These are phyloP conservation scores for Fusarium liriodendri DNA, from an alignment of 2,329 filamentous ascomycete species.

Conservation along the genomic window DNA sequence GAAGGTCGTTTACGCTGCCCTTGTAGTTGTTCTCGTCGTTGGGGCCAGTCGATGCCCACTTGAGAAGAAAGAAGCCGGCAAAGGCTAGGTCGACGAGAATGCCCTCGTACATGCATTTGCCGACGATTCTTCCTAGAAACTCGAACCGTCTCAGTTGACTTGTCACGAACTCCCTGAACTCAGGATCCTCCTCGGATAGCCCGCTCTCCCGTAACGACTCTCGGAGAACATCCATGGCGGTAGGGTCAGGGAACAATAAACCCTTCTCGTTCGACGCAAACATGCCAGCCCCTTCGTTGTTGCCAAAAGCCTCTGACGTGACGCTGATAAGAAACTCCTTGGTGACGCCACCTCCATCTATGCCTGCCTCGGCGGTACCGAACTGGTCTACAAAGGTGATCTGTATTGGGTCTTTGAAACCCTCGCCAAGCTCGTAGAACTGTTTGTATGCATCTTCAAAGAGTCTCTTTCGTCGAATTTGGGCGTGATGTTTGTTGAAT, in stretches of 20 bases:
- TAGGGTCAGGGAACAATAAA: constrained; percentile 88
- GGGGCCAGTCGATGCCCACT: constrained; percentile 84
- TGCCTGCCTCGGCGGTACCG: constrained; percentile 86
- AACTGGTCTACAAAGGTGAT: constrained; percentile 97
- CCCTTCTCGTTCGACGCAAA: constrained; percentile 90
- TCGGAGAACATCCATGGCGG: constrained; percentile 75
- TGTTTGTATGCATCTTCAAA: constrained; percentile 88
- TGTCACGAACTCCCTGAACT: constrained; percentile 67
- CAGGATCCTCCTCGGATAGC: constrained; percentile 62
- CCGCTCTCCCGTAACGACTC: constrained; percentile 66
- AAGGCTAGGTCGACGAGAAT: constrained; percentile 95
- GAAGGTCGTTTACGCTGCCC: constrained; percentile 93
- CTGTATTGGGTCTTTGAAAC: constrained; percentile 93
- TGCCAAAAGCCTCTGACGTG: constrained; percentile 83
- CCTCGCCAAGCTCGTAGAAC: constrained; percentile 84
- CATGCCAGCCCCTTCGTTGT: constrained; percentile 61
- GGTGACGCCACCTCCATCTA: constrained; percentile 95
- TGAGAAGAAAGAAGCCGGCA: constrained; percentile 94
- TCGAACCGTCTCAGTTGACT: constrained; percentile 82
- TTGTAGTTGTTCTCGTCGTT: constrained; percentile 79
- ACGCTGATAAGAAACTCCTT: constrained; percentile 96
- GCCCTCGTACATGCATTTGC: constrained; percentile 97
- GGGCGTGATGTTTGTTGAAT: constrained; percentile 75
- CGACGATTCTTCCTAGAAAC: constrained; percentile 91
- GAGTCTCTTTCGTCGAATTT: constrained; percentile 80